Evolutionary conservation across 2,329 filamentous ascomycete species (phyloP), one percentile per base, ranked within the genome.

Genomic region (Salinomyces thailandicus): DNA sequence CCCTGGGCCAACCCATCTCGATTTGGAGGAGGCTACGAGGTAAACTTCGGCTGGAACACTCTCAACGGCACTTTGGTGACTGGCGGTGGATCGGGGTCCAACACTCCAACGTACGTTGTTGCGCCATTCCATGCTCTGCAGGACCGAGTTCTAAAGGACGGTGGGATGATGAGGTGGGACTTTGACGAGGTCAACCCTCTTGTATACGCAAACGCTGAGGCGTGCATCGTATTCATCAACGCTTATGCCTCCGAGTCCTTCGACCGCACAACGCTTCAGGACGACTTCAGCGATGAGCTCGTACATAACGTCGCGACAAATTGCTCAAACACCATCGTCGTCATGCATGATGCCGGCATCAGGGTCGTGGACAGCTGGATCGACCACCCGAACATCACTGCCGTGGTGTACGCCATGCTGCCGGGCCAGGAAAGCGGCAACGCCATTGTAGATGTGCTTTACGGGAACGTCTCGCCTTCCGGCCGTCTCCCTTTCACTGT

Each of bases 51-150:
- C 85, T 2, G 77, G 83, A 33, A 33, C 31, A 33, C 31, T 5
- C 17, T 33, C 2, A 33, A 33, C 17, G 31, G 31, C 31, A 33
- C 31, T 6, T n/a, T 33, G 38, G 73, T 95, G 15, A 86, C 85
- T 1, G 79, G 78, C 0, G 85, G 93, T 55, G 85, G 83, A 84
- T 89, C 39, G 86, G 86, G 5, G 72, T 79, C 17, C 69, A 78
- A 11, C 89, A 85, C 49, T 78, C 79, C 0, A 84, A 9, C 31
- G 9, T 33, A 33, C 17, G 18, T 33, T 7, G 17, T n/a, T 17
- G 15, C 31, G 11, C 31, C 31, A 9, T 33, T n/a, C 31, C 9
- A 33, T 11, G 31, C 31, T 19, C 11, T 33, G 11, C 31, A 18
- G 31, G 9, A 15, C 8, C 31, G 18, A 19, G 31, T 15, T 12